Evolutionary conservation across 495 filamentous ascomycete genomes (phyloP).

Genomic region (Venustampulla echinocandica): DNA sequence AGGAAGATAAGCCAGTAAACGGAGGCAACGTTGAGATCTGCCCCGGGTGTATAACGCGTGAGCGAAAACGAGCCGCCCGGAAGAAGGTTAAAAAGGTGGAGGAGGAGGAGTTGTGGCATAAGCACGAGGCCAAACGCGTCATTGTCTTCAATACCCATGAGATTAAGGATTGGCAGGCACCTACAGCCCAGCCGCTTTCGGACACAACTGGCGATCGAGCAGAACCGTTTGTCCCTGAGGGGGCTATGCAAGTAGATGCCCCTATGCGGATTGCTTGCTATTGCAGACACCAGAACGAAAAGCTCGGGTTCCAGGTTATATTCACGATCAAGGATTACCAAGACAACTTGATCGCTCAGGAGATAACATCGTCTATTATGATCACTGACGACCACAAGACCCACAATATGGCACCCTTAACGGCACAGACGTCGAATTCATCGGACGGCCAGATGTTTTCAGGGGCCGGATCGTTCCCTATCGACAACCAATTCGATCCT

Average conservation of each 20-base stretch:
- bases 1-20: slow-evolving; percentile 65
- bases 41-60: slow-evolving; percentile 68
- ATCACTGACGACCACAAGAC: slow-evolving; percentile 98
- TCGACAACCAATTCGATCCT: slow-evolving; percentile 13
- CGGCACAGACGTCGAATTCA: slow-evolving; percentile 21
- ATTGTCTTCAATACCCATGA: slow-evolving; percentile 94
- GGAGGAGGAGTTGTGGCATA: slow-evolving; percentile 72
- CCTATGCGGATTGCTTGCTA: slow-evolving; percentile 98
- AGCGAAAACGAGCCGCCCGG: slow-evolving; percentile 78
- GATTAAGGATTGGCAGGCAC: slow-evolving; percentile 72
- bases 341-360: slow-evolving; percentile 68
- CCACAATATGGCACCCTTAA: slow-evolving; percentile 39
- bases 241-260: slow-evolving; percentile 63
- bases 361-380: slow-evolving; percentile 78
- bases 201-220: slow-evolving; percentile 27
- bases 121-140: slow-evolving; percentile 67
- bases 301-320: slow-evolving; percentile 85
- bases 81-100: slow-evolving; percentile 83
- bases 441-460: slow-evolving; percentile 17
- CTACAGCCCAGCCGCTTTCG: slow-evolving; percentile 29
- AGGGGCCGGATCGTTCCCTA: slow-evolving; percentile 10
- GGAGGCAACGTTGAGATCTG: slow-evolving; percentile 89
- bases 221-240: slow-evolving; percentile 41
- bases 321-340: slow-evolving; percentile 81
- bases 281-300: slow-evolving; percentile 88